Conservation (phyloP, 345 rosid species). For the Euphorbia tirucalli region DNA sequence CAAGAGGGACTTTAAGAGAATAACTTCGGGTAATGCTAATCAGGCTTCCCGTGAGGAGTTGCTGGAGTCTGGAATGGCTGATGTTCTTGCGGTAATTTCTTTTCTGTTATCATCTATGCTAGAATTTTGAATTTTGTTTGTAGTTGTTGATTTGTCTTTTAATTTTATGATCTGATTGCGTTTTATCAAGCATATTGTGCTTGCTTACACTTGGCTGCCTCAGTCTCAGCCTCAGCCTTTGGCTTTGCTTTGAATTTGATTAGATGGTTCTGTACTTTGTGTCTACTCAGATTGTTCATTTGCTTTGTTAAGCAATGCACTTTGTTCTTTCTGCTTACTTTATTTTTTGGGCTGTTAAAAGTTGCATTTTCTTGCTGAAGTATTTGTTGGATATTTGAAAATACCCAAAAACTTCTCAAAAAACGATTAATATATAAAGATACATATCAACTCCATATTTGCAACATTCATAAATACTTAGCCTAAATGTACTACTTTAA, state of each 20-base stretch:
- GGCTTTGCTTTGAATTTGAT: not conserved
- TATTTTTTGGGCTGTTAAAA: no score
- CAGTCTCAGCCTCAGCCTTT: no score
- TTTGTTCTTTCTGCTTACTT: not conserved
- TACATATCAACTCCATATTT: not conserved
- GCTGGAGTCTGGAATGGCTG: conserved; percentile 60
- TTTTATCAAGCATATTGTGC: not conserved
- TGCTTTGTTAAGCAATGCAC: no score
- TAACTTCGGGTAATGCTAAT: conserved; percentile 44
- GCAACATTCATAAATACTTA: not conserved
- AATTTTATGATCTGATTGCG: not conserved
- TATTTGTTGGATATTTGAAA: not conserved
- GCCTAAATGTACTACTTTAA: not conserved
- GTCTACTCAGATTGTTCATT: no score
- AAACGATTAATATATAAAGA: not conserved
- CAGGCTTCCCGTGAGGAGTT: conserved; percentile 60
- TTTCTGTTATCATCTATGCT: no score
- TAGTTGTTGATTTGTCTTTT: no score
- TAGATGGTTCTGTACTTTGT: not conserved
- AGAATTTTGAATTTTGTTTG: no score
- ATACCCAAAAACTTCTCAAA: not conserved
- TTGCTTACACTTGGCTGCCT: not conserved
- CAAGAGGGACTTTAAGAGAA: conserved; percentile 74
- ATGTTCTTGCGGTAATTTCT: conserved; percentile 45
- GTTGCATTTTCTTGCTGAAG: no score